Base-by-base conservation (phyloP, 1,284 basidiomycete species). In the Hemileia vastatrix region DNA sequence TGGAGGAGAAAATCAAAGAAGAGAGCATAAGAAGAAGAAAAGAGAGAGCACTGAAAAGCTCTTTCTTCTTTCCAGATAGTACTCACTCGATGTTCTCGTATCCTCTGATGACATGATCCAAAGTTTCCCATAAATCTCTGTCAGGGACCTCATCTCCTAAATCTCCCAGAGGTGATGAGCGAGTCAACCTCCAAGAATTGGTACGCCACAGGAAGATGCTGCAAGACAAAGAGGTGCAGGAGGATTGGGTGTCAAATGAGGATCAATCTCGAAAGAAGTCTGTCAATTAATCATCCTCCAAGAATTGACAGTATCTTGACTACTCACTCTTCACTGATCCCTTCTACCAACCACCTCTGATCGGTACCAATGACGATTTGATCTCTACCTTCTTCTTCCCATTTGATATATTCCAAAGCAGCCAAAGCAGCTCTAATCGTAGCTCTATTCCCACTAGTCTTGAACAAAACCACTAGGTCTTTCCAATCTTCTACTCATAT, bases 301-400 rank as follows among this genome's bases (percentile, higher is more conserved):
- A 40, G 15, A 15, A 15, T 18, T 27, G 31, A 54, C 13, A 13
- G 11, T 21, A 36, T 21, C 19, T 23, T 11, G 21, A 21, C 8
- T 6, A 33, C 54, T 56, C 54, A 56, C 54, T 72, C 69, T 8
- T 70, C 44, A 11, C 66, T 49, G 59, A 74, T 74, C 0, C 72
- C 73, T 45, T 67, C 68, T 32, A 74, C 73, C 13, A 75, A 65
- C 73, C 73, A 75, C 3, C 60, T 50, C 47, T 74, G 68, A 47
- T 71, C 67, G 5, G 69, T 70, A 23, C 69, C 73, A 13, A 75
- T 61, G 21, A 75, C 73, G 44, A 75, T 64, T 66, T 74, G 71
- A 64, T 74, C 70, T 23, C 73, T 73, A 6, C 73, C 73, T 53
- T 75, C 73, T 11, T 67, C 54, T 36, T 74, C 72, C 73, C 73